Evolutionary conservation across 306 rosid genomes (phyloP), one percentile per base, ranked within the genome.

Genomic region (Trifolium subterraneum): DNA sequence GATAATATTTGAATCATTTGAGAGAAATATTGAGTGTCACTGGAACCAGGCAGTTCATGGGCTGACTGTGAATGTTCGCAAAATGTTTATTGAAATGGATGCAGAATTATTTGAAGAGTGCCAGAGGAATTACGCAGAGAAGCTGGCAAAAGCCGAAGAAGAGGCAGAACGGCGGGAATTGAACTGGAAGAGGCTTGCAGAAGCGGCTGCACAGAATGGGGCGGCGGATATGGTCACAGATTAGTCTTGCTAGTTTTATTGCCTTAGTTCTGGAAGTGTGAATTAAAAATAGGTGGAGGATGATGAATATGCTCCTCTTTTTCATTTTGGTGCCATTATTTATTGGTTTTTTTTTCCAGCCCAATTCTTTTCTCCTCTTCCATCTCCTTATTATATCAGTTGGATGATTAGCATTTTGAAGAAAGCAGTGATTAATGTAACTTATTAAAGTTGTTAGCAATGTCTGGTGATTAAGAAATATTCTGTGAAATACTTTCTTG

Each of bases 1-100:
- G 3, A 86, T 92, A 70, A 87, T 92, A 63, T 88, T 87, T 56
- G 89, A 82, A 73, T 90, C 99, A 10, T 74, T 94, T 74, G 99
- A 94, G 85, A 92, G 76, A 79, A 94, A 94, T 60, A 84, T 92
- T 35, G 83, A 82, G 63, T 65, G 78, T 64, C 99, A 92, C 73
- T 94, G 99, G 99, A 92, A 92, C 89, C 99, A 87, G 78, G 96
- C 96, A 8, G 97, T 94, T 66, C 88, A 88, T 6, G 99, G 97
- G 70, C 85, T 94, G 74, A 94, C 97, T 0, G 87, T 85, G 62
- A 94, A 94, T 65, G 95, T 94, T 23, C 90, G 88, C 64, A 94
- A 92, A 83, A 90, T 94, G 99, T 94, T 94, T 61, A 0, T 87
- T 71, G 99, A 94, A 87, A 94, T 90, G 97, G 99, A 94, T 64